Base-by-base conservation (phyloP, 768 basidiomycete species). In the Agaricus bisporus region DNA sequence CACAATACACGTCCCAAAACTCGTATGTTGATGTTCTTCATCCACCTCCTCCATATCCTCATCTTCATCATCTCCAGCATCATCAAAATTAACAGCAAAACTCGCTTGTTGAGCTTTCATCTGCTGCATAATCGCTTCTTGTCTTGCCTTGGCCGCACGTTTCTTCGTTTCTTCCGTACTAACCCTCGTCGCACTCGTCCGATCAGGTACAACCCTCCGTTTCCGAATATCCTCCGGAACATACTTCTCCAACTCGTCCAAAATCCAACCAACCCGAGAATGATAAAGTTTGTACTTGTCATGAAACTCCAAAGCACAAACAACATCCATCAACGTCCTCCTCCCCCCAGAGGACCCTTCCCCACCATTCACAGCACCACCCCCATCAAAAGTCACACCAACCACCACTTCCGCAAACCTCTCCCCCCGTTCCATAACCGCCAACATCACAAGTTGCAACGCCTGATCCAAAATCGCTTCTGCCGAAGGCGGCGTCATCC, bases 1-100 rank as follows among this genome's bases (percentile, higher is more conserved):
- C 9, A 98, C 94, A 57, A 99, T 98, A 65, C 97, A 99, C n/a
- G 86, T 88, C 2, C 95, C 95, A 56, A 84, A 86, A 11, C 86
- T 85, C 2, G 41, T 22, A 22, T 48, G 46, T 6, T 78, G 32
- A 32, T 64, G 18, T 75, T 63, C 44, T n/a, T 75, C 72, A 15
- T 77, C 77, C 1, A 68, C 70, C 7, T 76, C 70, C 8, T 78
- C 78, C 56, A 59, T 80, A 5, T 80, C 78, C 1, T 90, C 90
- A 5, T 85, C 86, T 5, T 82, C 85, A 15, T 83, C 82, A 32
- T 87, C 88, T 20, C 81, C 79, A 3, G 73, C 75, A 48, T 90
- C 87, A 45, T 84, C 84, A 54, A 89, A 85, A 59, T 85, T 88
- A 63, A 81, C 77, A 2, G 90, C 83, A 66, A 95, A 91, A 59